Percentiles rank a stretch among this genome's conserved stretches.
These are phyloP conservation scores for Citrus sp. DNA, from an alignment of 345 rosid species.

Conservation along the genomic window DNA sequence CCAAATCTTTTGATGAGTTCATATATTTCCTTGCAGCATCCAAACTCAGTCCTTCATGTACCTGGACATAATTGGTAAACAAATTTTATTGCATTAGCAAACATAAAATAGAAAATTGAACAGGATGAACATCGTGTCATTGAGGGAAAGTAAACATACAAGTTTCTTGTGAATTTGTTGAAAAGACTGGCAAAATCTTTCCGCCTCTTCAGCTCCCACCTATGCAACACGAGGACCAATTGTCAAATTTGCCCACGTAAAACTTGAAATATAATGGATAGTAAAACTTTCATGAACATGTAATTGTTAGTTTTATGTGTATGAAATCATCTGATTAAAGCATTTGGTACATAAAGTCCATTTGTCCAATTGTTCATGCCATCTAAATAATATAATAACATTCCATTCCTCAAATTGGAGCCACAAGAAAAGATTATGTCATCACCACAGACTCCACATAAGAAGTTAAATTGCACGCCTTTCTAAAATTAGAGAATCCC, in stretches of 20 bases:
- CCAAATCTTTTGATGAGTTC: slow-evolving; percentile 16
- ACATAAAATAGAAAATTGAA: neutral
- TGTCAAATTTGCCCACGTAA: neutral
- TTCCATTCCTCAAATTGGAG: neutral
- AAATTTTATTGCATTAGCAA: neutral
- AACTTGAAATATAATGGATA: neutral
- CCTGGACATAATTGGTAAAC: slow-evolving; percentile 34
- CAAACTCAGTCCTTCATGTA: slow-evolving; percentile 55
- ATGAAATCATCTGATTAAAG: neutral
- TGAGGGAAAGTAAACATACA: slow-evolving; percentile 30
- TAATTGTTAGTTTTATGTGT: neutral
- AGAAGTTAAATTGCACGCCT: neutral
- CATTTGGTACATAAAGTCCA: neutral
- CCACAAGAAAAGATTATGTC: neutral
- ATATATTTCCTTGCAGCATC: slow-evolving; percentile 56
- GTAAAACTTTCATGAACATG: neutral
- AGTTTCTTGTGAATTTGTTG: slow-evolving; percentile 74
- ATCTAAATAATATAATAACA: neutral
- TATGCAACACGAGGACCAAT: slow-evolving; percentile 14
- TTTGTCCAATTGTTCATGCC: neutral
- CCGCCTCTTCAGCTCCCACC: slow-evolving; percentile 72
- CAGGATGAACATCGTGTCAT: neutral
- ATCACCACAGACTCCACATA: neutral
- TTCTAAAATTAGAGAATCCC: neutral
- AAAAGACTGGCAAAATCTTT: slow-evolving; percentile 72